A percentile compares a stretch with the other conserved stretches of the same genome.
These are phyloP conservation scores for Fulvia fulva DNA, from an alignment of 2,329 filamentous ascomycete species.

Conservation along the genomic window DNA sequence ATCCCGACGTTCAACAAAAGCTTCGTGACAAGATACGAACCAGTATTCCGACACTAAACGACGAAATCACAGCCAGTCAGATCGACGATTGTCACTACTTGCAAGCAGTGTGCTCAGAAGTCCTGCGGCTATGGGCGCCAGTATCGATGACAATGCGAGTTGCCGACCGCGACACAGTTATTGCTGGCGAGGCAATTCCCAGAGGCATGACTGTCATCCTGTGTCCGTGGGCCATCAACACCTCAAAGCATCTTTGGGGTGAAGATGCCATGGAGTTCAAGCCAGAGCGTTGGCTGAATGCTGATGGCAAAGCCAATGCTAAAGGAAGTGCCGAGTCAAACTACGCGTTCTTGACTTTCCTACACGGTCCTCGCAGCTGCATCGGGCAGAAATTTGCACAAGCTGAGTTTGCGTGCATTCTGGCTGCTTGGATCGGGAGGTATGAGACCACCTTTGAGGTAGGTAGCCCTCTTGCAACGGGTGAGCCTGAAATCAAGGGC, in stretches of 20 bases:
- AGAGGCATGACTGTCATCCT: conserved; percentile 68
- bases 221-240: conserved; percentile 64
- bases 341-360: conserved; percentile 39
- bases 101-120: conserved; percentile 73
- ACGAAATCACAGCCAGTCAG: conserved; percentile 49
- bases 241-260: conserved; percentile 68
- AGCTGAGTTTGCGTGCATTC: conserved; percentile 65
- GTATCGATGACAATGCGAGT: conserved; percentile 68
- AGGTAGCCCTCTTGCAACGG: conserved; percentile 34
- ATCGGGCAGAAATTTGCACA: conserved; percentile 30
- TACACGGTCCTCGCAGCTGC: conserved; percentile 37
- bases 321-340: conserved; percentile 64
- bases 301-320: conserved; percentile 51
- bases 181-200: conserved; percentile 63
- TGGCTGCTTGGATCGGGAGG: conserved; percentile 71
- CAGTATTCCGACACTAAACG: conserved; percentile 43
- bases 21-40: conserved; percentile 50
- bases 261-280: conserved; percentile 69
- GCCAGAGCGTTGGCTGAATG: conserved; percentile 69
- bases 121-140: conserved; percentile 68
- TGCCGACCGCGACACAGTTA: conserved; percentile 59
- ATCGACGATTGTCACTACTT: conserved; percentile 76
- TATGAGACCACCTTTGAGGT: conserved; percentile 69
- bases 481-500: conserved; percentile 62
- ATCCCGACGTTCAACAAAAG: conserved; percentile 47